Evolutionary conservation across 1,284 basidiomycete genomes (phyloP).

Genomic region (Cystobasidiaceae sp.): DNA sequence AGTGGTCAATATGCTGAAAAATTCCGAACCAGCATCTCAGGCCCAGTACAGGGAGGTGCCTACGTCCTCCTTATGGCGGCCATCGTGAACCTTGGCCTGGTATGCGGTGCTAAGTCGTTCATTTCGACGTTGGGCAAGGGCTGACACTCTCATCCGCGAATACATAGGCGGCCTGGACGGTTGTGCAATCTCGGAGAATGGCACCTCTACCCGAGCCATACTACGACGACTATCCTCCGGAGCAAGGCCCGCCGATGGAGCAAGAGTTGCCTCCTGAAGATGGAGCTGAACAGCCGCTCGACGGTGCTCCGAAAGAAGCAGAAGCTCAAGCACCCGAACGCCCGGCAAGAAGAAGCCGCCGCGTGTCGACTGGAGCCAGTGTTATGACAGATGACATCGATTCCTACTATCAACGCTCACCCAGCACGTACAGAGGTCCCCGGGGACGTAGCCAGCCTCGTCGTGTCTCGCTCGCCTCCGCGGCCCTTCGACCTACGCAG

Average conservation of each 20-base stretch:
- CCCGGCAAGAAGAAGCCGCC: not conserved
- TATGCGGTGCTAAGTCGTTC: not conserved
- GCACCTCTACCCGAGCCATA: not conserved
- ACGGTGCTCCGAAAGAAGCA: not conserved
- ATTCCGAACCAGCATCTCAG: not conserved
- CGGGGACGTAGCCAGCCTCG: not conserved
- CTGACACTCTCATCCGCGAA: not conserved
- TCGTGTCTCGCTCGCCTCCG: not conserved
- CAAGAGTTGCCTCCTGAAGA: not conserved
- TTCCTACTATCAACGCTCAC: slow-evolving; percentile 10
- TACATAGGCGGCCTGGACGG: slow-evolving; percentile 12
- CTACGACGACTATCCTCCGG: not conserved
- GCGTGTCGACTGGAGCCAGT: not conserved
- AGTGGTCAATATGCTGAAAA: no score
- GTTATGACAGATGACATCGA: not conserved
- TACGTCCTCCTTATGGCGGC: slow-evolving; percentile 22
- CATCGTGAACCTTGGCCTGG: slow-evolving; percentile 4
- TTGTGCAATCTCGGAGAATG: not conserved
- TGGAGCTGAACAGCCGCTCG: not conserved
- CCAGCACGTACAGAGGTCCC: not conserved
- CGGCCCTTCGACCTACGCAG: not conserved
- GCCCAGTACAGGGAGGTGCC: not conserved
- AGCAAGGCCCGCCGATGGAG: not conserved
- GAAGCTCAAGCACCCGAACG: not conserved
- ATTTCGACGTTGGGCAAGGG: not conserved